Evolutionary conservation across 192 early-diverging fungal genomes (phyloP), one percentile per base, ranked within the genome.

Genomic region (Coemansia sp.): DNA sequence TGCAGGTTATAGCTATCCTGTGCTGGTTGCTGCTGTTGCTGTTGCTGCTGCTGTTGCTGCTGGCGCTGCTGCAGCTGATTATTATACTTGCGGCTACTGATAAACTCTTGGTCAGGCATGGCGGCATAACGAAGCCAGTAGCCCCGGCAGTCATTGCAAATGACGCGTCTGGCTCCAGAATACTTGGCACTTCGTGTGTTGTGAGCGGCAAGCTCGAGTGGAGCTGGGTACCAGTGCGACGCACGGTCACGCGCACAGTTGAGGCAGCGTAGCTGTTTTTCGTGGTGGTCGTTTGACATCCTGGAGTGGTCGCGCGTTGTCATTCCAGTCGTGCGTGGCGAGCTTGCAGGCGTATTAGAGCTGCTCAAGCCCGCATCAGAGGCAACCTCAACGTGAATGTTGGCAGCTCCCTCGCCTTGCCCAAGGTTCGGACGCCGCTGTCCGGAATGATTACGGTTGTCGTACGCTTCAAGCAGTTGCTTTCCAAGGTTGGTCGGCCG

Each of bases 401-500:
- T 75, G 37, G 48, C 74, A 0, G 63, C 64, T 13, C 82, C 76
- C 35, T 77, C 69, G 30, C 68, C 81, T 34, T 74, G 64, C 5
- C 72, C 74, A 23, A 78, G 60, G 34, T 67, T 75, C 9, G 63
- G 57, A 10, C 81, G 82, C 60, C 81, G 67, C 57, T 66, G 67
- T 10, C 70, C 72, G 9, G 59, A 43, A 12, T 49, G 68, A 35
- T 81, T 87, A 29, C 87, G 86, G 70, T 85, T 85, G 29, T 86
- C 79, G 28, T 84, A 87, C 34, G 84, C 87, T 0, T 88, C 88
- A 23, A 85, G 81, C 48, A 87, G 70, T 58, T 87, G 85, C 20
- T 74, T 70, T 26, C 87, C 85, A 0, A 84, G 79, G 40, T 84
- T 82, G 16, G 87, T 90, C 65, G 82, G 89, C 28, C 78, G 68